Evolutionary conservation across 768 basidiomycete genomes (phyloP).

Genomic region (Boletus rex-veris): DNA sequence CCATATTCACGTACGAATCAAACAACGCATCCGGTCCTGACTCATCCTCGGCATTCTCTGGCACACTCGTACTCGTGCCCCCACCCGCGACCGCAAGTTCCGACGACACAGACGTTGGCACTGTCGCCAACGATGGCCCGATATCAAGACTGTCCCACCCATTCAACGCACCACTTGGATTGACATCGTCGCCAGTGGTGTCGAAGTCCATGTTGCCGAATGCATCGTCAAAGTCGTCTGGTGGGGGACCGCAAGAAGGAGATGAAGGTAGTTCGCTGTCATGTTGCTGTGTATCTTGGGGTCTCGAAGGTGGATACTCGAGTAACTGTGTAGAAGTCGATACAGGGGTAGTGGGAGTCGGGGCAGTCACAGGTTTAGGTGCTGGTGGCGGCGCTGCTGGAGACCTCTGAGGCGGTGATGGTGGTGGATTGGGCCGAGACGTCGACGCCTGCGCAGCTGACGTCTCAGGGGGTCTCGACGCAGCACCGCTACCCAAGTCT

Average conservation of each 20-base stretch:
- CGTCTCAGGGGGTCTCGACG: not conserved
- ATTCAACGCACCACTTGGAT: not conserved
- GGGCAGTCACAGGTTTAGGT: not conserved
- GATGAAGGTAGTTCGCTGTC: not conserved
- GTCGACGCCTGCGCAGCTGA: not conserved
- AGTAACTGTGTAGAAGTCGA: not conserved
- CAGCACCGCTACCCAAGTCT: not conserved
- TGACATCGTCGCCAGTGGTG: not conserved
- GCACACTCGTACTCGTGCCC: not conserved
- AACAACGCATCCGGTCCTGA: conserved; percentile 13
- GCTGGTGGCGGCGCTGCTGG: not conserved
- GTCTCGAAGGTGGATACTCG: not conserved
- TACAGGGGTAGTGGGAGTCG: not conserved
- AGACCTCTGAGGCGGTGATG: not conserved
- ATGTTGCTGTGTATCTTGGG: not conserved
- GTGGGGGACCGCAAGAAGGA: conserved; percentile 1
- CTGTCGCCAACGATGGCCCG: conserved; percentile 3
- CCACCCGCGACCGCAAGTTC: not conserved
- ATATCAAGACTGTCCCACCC: conserved; percentile 8
- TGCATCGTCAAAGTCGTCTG: conserved; percentile 13
- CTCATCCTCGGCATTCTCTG: conserved; percentile 1
- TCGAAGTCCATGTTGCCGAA: conserved; percentile 14
- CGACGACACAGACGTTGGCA: not conserved
- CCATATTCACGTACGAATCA: conserved; percentile 24
- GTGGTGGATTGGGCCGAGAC: not conserved